Evolutionary conservation across 192 early-diverging fungal genomes (phyloP).

Genomic region (Pilaira anomala): DNA sequence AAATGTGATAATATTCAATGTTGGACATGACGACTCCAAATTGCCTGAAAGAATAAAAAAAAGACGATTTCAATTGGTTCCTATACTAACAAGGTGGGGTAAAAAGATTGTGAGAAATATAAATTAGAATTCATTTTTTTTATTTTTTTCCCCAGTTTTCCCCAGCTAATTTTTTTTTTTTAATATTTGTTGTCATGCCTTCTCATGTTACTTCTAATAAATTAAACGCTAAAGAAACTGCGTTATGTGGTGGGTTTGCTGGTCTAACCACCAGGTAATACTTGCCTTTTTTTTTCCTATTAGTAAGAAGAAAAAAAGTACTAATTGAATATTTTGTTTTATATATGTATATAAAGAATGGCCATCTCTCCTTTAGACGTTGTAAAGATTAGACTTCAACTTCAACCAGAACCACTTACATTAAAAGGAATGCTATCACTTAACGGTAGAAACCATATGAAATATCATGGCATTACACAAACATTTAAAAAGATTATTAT

Average conservation of each 20-base stretch:
- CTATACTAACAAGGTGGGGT: too few species aligned
- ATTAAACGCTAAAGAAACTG: conserved; percentile 28
- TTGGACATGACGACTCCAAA: neutral
- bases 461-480: conserved; percentile 63
- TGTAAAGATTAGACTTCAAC: conserved; percentile 80
- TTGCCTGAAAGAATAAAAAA: neutral
- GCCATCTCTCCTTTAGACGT: conserved; percentile 90
- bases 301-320: neutral
- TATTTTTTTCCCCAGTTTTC: neutral
- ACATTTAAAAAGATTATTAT: conserved; percentile 62
- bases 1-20: too few species aligned
- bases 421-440: conserved; percentile 22
- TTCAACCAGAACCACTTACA: conserved; percentile 23
- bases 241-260: conserved; percentile 51
- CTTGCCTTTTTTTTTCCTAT: neutral
- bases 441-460: conserved; percentile 24
- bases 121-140: too few species aligned
- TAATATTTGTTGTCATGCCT: conserved; percentile 3
- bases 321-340: neutral
- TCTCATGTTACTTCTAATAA: conserved; percentile 26
- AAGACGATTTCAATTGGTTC: neutral
- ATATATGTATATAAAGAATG: conserved; percentile 57
- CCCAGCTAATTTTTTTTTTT: conserved; percentile 2
- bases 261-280: conserved; percentile 35
- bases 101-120: too few species aligned